Percentiles rank a stretch among this genome's conserved stretches.
Evolutionary conservation across 106 monocot species (phyloP).

Genomic region (Agapanthus africanus): DNA sequence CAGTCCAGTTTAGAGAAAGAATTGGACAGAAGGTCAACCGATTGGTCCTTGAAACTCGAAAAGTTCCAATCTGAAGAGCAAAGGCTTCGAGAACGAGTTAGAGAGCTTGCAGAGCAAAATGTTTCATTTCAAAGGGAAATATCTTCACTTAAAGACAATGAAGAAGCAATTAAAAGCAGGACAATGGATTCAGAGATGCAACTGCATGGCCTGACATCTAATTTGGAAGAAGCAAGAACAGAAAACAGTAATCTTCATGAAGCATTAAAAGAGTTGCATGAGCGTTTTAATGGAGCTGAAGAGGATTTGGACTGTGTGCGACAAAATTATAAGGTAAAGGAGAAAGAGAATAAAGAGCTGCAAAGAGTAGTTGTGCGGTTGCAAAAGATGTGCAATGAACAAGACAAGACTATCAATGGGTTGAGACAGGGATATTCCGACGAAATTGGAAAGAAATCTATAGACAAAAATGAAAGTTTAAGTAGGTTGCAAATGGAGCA

Average conservation of each 20-base stretch:
- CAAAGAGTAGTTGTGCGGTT: constrained; percentile 47
- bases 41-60: constrained; percentile 73
- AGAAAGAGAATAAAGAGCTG: constrained; percentile 62
- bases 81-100: constrained; percentile 71
- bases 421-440: constrained; percentile 52
- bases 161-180: constrained; percentile 27
- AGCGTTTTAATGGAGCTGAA: constrained; percentile 30
- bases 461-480: constrained; percentile 22
- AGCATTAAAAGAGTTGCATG: constrained; percentile 37
- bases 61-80: constrained; percentile 79
- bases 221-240: constrained; percentile 33
- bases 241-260: constrained; percentile 46
- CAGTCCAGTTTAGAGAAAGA: constrained; percentile 71
- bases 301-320: constrained; percentile 40
- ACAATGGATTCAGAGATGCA: constrained; percentile 43
- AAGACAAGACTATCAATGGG: constrained; percentile 80
- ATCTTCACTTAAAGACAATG: constrained; percentile 51
- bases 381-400: constrained; percentile 63
- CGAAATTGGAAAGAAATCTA: constrained; percentile 27
- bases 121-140: constrained; percentile 83
- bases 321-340: constrained; percentile 48
- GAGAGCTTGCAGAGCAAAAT: constrained; percentile 93
- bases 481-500: constrained; percentile 60
- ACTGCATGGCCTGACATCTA: constrained; percentile 36
- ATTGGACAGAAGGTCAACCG: constrained; percentile 68